Conservation (phyloP, 306 rosid species). For the Sindora glabra region DNA sequence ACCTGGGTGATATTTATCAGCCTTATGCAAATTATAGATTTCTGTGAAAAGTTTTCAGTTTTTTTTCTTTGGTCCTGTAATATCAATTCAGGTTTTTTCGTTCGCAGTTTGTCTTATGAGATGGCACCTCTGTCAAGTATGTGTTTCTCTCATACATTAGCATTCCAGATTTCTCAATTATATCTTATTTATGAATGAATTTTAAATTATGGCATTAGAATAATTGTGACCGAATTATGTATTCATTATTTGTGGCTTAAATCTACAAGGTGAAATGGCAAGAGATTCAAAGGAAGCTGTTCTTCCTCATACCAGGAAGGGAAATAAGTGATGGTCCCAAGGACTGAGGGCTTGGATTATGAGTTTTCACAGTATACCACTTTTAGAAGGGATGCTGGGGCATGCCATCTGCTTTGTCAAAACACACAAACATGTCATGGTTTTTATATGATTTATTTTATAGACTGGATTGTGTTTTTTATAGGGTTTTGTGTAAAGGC, state of each 20-base stretch:
- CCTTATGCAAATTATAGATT: no score
- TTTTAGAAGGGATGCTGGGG: conserved; percentile 44
- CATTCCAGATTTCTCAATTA: not conserved
- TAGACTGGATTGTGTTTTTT: no score
- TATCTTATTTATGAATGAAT: not conserved
- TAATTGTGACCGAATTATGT: not conserved
- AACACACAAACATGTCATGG: not conserved
- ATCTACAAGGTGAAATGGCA: conserved; percentile 29
- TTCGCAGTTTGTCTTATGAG: not conserved
- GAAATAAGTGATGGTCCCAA: conserved; percentile 37
- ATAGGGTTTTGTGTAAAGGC: no score
- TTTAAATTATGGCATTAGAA: not conserved
- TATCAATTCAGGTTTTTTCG: not conserved
- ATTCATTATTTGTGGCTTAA: not conserved
- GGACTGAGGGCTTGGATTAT: conserved; percentile 58
- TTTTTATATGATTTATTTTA: not conserved
- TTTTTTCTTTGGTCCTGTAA: no score
- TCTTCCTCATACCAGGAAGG: conserved; percentile 25
- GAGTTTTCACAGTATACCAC: conserved; percentile 31
- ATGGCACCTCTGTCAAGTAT: not conserved
- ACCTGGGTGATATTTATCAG: no score
- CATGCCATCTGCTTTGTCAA: conserved; percentile 19
- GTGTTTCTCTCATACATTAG: not conserved
- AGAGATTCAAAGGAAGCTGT: conserved; percentile 23
- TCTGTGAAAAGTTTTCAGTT: no score